Conservation (phyloP, 2,329 filamentous ascomycete species). For the Colletotrichum plurivorum region DNA sequence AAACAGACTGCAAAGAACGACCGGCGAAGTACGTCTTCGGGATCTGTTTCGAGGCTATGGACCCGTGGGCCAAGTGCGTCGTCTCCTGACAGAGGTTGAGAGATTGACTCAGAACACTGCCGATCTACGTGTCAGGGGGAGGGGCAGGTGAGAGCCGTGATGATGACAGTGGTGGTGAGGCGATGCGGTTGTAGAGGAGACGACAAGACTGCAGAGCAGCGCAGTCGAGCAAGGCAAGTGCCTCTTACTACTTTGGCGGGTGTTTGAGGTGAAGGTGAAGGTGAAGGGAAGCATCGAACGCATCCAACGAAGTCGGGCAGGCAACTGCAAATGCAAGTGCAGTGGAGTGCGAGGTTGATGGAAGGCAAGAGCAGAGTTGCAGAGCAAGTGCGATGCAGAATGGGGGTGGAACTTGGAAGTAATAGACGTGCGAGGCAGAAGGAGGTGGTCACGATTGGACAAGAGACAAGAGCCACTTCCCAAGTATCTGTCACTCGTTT, state of each 20-base stretch:
- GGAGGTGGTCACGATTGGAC: slow-evolving; percentile 15
- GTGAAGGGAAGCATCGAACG: background rate
- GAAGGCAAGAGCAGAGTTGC: no score
- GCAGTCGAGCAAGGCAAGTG: slow-evolving; percentile 4
- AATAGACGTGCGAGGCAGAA: slow-evolving; percentile 5
- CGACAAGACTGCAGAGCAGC: background rate
- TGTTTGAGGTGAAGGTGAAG: background rate
- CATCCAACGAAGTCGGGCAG: background rate
- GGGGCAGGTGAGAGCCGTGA: background rate
- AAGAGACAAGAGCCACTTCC: slow-evolving; percentile 17
- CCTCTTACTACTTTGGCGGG: slow-evolving; percentile 7
- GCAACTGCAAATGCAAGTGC: slow-evolving; percentile 16
- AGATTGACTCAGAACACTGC: slow-evolving; percentile 23
- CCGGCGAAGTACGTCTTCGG: slow-evolving; percentile 2
- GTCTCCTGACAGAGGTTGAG: slow-evolving; percentile 7
- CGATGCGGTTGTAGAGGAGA: background rate
- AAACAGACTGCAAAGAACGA: background rate
- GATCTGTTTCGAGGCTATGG: background rate
- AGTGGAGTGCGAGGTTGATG: background rate
- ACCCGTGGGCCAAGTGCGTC: background rate
- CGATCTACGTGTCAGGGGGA: slow-evolving; percentile 20
- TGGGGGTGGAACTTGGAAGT: no score
- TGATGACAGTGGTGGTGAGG: background rate
- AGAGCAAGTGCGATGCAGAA: no score
- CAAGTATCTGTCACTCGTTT: slow-evolving; percentile 12